Conservation (phyloP, 2,329 filamentous ascomycete genomes). For the Sarocladiaceae sp. region DNA sequence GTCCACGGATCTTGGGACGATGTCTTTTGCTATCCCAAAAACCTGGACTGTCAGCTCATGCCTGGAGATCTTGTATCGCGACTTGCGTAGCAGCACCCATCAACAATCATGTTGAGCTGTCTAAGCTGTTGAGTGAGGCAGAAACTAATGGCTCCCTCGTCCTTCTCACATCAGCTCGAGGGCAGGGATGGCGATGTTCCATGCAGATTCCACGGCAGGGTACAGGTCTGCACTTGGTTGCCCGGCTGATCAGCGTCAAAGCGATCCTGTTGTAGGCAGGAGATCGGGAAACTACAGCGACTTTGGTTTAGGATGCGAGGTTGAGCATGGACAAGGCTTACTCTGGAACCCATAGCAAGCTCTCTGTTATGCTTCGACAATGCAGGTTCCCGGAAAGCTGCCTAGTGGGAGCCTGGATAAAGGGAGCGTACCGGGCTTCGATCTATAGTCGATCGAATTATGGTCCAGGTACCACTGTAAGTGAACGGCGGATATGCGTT, state of each 20-base stretch:
- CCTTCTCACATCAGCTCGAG: not conserved
- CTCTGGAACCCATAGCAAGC: too few relatives aligned
- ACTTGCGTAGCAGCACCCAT: too few relatives aligned
- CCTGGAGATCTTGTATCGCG: too few relatives aligned
- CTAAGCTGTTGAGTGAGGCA: too few relatives aligned
- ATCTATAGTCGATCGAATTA: not conserved
- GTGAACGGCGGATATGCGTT: not conserved
- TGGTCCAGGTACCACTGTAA: not conserved
- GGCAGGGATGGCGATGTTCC: not conserved
- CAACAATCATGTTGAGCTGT: too few relatives aligned
- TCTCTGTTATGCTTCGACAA: too few relatives aligned
- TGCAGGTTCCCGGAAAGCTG: too few relatives aligned
- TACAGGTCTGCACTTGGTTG: not conserved
- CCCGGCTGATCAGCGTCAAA: not conserved
- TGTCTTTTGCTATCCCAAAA: too few relatives aligned
- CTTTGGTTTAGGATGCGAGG: not conserved
- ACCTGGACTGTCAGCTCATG: too few relatives aligned
- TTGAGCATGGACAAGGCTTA: not conserved
- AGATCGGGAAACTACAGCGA: not conserved
- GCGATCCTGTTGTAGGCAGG: too few relatives aligned
- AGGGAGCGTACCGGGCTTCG: not conserved
- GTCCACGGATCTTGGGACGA: too few relatives aligned
- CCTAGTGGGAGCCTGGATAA: not conserved
- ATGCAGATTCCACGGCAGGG: not conserved
- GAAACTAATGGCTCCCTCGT: too few relatives aligned